Evolutionary conservation across 805 yeast genomes (phyloP), one percentile per base, ranked within the genome.

Genomic region (Suhomyces sp.): DNA sequence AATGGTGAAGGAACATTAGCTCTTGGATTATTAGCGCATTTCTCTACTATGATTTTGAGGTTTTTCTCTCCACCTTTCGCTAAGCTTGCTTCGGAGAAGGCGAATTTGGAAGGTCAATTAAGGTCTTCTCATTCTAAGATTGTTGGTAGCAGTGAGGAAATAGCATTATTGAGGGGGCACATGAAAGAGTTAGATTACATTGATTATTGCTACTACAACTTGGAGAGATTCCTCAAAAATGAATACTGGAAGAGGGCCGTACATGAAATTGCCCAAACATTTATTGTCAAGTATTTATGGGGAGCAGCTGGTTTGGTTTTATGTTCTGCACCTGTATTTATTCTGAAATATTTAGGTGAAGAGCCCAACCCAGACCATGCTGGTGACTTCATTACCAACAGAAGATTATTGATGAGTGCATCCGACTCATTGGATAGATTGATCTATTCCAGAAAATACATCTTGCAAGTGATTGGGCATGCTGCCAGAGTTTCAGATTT

Each of bases 271-370:
- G 84, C 91, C 2, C 93, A 91, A 47, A 86, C 83, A 32, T 90
- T 88, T 50, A 79, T 88, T 35, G 90, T 90, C 42, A 90, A 90
- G 63, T 90, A 90, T 60, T 77, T 88, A 31, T 83, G 96, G 90
- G 98, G 98, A 43, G 98, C 96, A 2, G 87, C 93, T 20, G 98
- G 98, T 8, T 71, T 90, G 40, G 76, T 81, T 1, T 69, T 90
- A 31, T 90, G 97, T 60, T 80, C 96, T 2, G 79, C 90, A 3
- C 97, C 98, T 5, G 84, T 88, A 2, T 90, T 90, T 54, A 75
- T 79, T 51, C 68, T 72, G 40, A 68, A 78, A 33, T 74, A 76
- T 35, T 60, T 68, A 42, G 77, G 78, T 21, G 56, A 60, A 33
- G 58, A 51, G 15, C 67, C 65, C 3, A 68, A 66, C 39, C 58